Base-by-base conservation (phyloP, 2,329 filamentous ascomycete species). In the Zymoseptoria ardabiliae region DNA sequence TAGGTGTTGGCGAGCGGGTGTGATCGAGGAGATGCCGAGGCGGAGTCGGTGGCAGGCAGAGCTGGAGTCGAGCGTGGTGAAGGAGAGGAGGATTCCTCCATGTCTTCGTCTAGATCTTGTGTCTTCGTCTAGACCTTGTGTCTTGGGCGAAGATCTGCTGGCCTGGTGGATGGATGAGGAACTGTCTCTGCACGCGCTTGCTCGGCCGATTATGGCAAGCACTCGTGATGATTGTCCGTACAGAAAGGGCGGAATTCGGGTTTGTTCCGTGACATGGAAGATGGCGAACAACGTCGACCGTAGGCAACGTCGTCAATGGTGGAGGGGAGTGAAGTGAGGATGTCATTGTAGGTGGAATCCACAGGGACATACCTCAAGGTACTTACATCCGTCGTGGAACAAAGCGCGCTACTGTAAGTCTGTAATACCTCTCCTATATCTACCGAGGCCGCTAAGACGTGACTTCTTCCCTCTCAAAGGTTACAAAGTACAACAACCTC, bases 21-120 rank as follows among this genome's bases (percentile, higher is more conserved):
- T 19, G 58, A 56, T 53, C 52, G 62, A 20, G 61, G 67, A 53
- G 55, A 63, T 49, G 62, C 63, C 21, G 58, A 58, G 41, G 55
- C 56, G 20, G 56, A 55, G 53, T 57, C 54, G 53, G 53, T 50
- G n/a, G 35, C 35, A 17, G 50, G 41, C 52, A 52, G 49, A 20
- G 51, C 35, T 4, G 60, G 57, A 17, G 57, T 59, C 11, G 58
- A 62, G 52, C 58, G 62, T 11, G 66, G 65, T 25, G 66, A 68
- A 17, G 66, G 63, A 22, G 63, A 61, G 23, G 61, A 28, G 23
- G 61, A 28, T 28, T 53, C 51, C 21, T 22, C 51, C 51, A 53
- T 53, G 51, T 45, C 35, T 45, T 13, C 35, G 35, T 13, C 35
- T n/a, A 17, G 35, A n/a, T 45, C 17, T 45, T n/a, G 35, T 45